These are phyloP conservation scores for Ophiosphaerella narmari DNA, from an alignment of 2,329 filamentous ascomycete species.

Conservation along the genomic window DNA sequence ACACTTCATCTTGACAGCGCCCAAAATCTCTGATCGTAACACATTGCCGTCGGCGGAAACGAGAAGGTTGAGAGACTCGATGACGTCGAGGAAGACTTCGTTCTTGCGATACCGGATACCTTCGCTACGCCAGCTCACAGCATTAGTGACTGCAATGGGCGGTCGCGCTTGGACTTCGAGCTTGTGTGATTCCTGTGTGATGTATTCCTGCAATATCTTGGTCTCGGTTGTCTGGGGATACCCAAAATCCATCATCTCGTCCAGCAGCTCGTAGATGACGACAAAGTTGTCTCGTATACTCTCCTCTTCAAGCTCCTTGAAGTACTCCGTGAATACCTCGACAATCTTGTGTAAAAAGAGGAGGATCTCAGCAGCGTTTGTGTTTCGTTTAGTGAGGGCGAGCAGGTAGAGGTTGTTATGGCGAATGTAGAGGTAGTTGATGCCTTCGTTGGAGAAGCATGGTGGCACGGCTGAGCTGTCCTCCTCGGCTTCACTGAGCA, in stretches of 20 bases:
- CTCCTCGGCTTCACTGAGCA: conserved; percentile 98
- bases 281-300: conserved; percentile 99
- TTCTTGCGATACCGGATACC: conserved; percentile 99
- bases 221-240: conserved; percentile 98
- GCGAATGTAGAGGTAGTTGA: conserved; percentile 99
- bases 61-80: conserved; percentile 94
- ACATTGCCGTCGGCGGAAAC: conserved; percentile 95
- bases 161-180: conserved; percentile 94
- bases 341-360: conserved; percentile 98
- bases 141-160: conserved; percentile 97
- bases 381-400: conserved; percentile 96
- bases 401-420: conserved; percentile 99
- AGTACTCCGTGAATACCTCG: conserved; percentile 99
- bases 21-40: conserved; percentile 91
- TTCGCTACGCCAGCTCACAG: conserved; percentile 96
- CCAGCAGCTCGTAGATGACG: conserved; percentile 96
- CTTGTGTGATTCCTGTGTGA: conserved; percentile 98
- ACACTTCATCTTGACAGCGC: conserved; percentile 99
- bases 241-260: conserved; percentile 99
- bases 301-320: conserved; percentile 98
- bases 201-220: conserved; percentile 99
- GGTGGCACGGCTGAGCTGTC: conserved; percentile 96
- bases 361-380: conserved; percentile 96
- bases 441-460: conserved; percentile 97
- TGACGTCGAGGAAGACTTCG: conserved; percentile 96